Evolutionary conservation across 2,329 filamentous ascomycete genomes (phyloP).

Genomic region (Microcera coccophila): DNA sequence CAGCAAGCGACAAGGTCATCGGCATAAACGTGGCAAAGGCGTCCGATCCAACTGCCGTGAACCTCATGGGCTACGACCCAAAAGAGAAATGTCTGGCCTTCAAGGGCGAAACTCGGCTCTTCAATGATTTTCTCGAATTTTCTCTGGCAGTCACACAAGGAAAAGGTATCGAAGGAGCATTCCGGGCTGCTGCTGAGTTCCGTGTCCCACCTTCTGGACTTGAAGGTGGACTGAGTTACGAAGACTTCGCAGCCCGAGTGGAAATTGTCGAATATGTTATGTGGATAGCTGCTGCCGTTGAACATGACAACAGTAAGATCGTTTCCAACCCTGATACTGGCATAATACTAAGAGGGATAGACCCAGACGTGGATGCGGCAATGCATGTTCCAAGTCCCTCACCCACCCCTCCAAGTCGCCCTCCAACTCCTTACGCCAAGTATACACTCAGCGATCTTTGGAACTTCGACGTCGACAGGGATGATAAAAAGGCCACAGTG

Average conservation of each 20-base stretch:
- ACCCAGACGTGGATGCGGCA: neutral
- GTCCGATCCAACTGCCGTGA: slow-evolving; percentile 15
- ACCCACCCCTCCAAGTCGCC: neutral
- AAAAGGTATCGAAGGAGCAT: slow-evolving; percentile 5
- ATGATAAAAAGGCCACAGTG: neutral
- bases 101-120: slow-evolving; percentile 18
- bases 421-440: neutral
- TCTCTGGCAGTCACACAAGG: slow-evolving; percentile 8
- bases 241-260: slow-evolving; percentile 20
- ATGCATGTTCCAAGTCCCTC: neutral
- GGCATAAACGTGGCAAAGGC: slow-evolving; percentile 11
- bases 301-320: neutral
- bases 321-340: neutral
- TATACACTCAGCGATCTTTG: neutral
- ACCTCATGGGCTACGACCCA: slow-evolving; percentile 22
- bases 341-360: neutral
- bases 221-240: slow-evolving; percentile 17
- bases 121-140: slow-evolving; percentile 17
- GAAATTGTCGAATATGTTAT: slow-evolving; percentile 26
- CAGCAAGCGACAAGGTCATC: slow-evolving; percentile 4
- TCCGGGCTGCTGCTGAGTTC: slow-evolving; percentile 15
- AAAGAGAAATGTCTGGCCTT: slow-evolving; percentile 19
- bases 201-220: slow-evolving; percentile 20
- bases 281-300: slow-evolving; percentile 15
- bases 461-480: neutral